Evolutionary conservation across 345 rosid species (phyloP), one percentile per base, ranked within the genome.

Genomic region (Brassica incana): DNA sequence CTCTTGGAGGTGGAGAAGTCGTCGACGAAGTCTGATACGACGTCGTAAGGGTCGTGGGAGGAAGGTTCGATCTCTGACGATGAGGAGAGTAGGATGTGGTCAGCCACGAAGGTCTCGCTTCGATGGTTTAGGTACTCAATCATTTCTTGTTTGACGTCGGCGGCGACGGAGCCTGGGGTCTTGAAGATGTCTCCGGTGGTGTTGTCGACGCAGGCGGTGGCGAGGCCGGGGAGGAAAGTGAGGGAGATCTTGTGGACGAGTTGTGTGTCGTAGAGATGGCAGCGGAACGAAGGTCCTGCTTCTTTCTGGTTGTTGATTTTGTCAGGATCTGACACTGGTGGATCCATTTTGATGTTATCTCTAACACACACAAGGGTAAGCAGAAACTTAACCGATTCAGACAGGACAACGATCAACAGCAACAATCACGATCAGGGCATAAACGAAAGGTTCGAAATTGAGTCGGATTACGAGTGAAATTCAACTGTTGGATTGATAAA

Each of bases 191-290:
- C 97, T n/a, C 97, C 96, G 1, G 89, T 89, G 1, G 98, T 95
- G 88, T 87, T 87, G 83, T 93, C 97, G 16, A 95, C 90, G 78
- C 93, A 93, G 59, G 97, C 96, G 0, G 92, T 79, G 61, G 96
- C 89, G 78, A 95, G 76, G 54, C 99, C 99, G 0, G 90, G 93
- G 65, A 95, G 88, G 77, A 95, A 77, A 35, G 23, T 74, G 67
- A 88, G 88, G 52, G 91, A 88, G 48, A 90, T 84, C 74, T 87
- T 91, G 83, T 80, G 88, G 79, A 84, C 97, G 36, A 87, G 25
- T 79, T 89, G 85, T 18, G 86, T 80, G 61, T 95, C 98, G 58
- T 81, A 91, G 25, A 90, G 91, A 27, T 83, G 77, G 77, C 98
- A 95, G 75, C 78, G 86, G 80, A 86, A 85, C 12, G 86, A 70